phyloP scores from a whole-genome alignment of 345 rosid species.

The Eucalyptus curtisii region DNA sequence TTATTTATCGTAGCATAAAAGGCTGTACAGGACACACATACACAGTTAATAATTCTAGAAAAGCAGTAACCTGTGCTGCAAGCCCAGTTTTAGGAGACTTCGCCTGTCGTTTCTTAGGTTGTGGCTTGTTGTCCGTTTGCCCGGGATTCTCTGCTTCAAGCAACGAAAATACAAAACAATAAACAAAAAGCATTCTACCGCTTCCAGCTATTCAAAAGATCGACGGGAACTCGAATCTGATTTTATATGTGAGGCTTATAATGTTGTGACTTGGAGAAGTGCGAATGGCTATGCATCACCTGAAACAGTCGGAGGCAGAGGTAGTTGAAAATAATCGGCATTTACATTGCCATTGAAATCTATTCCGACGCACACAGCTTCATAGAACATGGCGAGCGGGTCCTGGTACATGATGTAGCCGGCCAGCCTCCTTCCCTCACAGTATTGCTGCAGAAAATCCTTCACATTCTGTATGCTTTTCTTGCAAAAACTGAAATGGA shows the following conservation, averaged over 20 bases:
- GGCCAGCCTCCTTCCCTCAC: slow-evolving; percentile 9
- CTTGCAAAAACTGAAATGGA: slow-evolving; percentile 15
- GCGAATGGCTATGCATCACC: not conserved
- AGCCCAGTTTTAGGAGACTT: not conserved
- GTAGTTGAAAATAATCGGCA: not conserved
- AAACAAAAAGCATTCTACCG: not conserved
- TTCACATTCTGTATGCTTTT: slow-evolving; percentile 24
- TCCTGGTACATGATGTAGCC: slow-evolving; percentile 30
- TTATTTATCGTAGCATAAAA: not conserved
- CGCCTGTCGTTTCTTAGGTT: not conserved
- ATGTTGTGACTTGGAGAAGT: not conserved
- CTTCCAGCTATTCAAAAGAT: not conserved
- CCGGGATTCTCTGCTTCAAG: not conserved
- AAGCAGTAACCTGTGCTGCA: slow-evolving; percentile 21
- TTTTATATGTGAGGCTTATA: not conserved
- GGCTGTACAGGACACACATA: not conserved
- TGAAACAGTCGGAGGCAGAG: not conserved
- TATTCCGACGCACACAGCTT: slow-evolving; percentile 23
- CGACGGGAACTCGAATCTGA: not conserved
- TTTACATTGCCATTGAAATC: not conserved
- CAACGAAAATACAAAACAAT: not conserved
- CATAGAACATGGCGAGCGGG: slow-evolving; percentile 34
- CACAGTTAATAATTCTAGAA: not conserved
- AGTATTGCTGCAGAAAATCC: slow-evolving; percentile 30
- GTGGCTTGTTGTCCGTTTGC: not conserved